phyloP scores from a whole-genome alignment of 148 eudicot species.

The Vaccinium corymbosum region DNA sequence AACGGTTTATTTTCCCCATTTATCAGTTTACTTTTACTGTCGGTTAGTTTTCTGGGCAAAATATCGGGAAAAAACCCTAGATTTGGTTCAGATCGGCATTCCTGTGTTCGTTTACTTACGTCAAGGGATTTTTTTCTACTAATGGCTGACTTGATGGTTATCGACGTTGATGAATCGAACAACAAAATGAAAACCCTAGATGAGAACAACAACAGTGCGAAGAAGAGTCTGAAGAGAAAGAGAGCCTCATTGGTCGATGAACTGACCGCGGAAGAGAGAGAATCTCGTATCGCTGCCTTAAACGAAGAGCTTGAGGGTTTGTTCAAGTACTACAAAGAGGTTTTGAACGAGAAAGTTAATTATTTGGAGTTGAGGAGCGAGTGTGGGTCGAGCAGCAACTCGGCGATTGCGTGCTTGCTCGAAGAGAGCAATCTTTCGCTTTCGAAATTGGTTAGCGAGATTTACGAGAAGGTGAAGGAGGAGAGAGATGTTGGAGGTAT shows the following conservation, averaged over 20 bases:
- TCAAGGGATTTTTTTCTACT: background rate
- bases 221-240: conserved; percentile 51
- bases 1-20: background rate
- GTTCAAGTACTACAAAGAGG: conserved; percentile 46
- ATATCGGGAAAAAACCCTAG: background rate
- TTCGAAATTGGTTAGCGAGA: conserved; percentile 48
- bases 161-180: conserved; percentile 21
- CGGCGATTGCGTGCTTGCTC: conserved; percentile 58
- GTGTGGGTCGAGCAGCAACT: conserved; percentile 25
- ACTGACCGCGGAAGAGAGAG: conserved; percentile 43
- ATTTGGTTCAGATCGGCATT: background rate
- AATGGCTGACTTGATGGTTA: conserved; percentile 43
- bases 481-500: conserved; percentile 26
- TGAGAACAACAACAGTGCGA: conserved; percentile 9
- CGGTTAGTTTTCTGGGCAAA: background rate
- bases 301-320: conserved; percentile 49
- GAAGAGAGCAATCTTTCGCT: conserved; percentile 69
- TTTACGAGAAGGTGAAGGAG: conserved; percentile 52
- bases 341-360: conserved; percentile 25
- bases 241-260: conserved; percentile 16
- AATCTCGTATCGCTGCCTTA: conserved; percentile 29
- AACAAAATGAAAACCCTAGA: conserved; percentile 7
- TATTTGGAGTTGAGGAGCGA: conserved; percentile 19
- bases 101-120: background rate
- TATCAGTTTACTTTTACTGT: background rate